These are phyloP conservation scores for Schizophyllum commune DNA, from an alignment of 1,284 basidiomycete species.

Conservation along the genomic window DNA sequence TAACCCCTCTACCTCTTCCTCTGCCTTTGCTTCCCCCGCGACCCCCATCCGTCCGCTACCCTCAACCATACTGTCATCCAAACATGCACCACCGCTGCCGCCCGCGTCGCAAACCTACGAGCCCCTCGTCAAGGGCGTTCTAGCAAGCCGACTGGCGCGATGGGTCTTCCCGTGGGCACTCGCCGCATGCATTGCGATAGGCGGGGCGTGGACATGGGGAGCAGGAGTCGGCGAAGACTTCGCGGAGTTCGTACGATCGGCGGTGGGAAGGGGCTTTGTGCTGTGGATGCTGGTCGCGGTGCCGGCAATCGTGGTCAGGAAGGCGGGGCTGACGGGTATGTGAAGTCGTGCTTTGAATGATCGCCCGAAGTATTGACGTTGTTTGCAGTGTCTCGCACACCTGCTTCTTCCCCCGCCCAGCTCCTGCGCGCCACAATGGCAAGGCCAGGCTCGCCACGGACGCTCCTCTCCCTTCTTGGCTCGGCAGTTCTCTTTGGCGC, in stretches of 20 bases:
- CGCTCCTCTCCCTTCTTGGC: slow-evolving; percentile 4
- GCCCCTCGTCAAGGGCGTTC: slow-evolving; percentile 8
- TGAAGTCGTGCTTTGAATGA: background rate
- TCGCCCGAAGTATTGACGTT: background rate
- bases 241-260: background rate
- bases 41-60: slow-evolving; percentile 10
- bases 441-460: slow-evolving; percentile 1
- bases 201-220: background rate
- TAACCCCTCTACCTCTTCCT: too few relatives aligned
- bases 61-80: slow-evolving; percentile 5
- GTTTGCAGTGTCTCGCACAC: slow-evolving; percentile 7
- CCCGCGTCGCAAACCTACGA: slow-evolving; percentile 8
- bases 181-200: background rate
- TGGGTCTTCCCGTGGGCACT: slow-evolving; percentile 7
- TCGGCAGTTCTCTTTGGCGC: slow-evolving; percentile 5
- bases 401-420: slow-evolving; percentile 5
- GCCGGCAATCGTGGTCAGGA: slow-evolving; percentile 6
- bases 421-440: slow-evolving; percentile 8
- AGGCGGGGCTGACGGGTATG: slow-evolving; percentile 8
- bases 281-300: slow-evolving; percentile 5
- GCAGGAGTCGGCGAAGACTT: background rate
- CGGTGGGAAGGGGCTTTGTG: background rate
- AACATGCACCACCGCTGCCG: slow-evolving; percentile 7
- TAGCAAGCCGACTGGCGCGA: slow-evolving; percentile 4
- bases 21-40: slow-evolving; percentile 2